Conservation (phyloP, 306 rosid genomes). For the Trifolium fragiferum region DNA sequence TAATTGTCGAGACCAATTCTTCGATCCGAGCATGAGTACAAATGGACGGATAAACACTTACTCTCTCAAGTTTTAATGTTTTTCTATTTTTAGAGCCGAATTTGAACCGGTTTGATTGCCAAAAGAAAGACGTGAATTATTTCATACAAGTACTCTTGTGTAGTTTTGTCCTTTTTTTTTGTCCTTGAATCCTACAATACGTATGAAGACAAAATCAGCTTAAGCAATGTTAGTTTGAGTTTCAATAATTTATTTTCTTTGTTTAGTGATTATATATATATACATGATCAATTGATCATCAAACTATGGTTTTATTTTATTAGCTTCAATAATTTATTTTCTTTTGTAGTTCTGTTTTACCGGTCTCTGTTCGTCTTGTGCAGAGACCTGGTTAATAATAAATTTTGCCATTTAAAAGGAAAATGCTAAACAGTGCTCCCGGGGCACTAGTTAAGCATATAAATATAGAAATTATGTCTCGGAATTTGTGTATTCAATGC, state of each 20-base stretch:
- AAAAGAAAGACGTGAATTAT: background rate
- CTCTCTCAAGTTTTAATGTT: background rate
- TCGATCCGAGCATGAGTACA: background rate
- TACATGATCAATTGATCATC: background rate
- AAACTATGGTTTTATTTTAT: background rate
- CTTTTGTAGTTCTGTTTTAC: too few relatives aligned
- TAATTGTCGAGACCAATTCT: background rate
- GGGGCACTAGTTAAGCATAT: too few relatives aligned
- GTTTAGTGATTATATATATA: background rate
- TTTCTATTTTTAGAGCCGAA: background rate
- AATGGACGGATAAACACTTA: background rate
- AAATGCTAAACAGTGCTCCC: too few relatives aligned
- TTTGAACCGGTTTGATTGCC: too few relatives aligned
- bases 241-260: background rate
- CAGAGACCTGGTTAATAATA: too few relatives aligned
- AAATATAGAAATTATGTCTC: too few relatives aligned
- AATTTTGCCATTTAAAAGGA: too few relatives aligned
- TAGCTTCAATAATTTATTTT: too few relatives aligned
- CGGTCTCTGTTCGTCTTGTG: too few relatives aligned
- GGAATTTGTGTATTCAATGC: too few relatives aligned
- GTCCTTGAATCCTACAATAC: background rate
- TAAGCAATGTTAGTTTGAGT: background rate
- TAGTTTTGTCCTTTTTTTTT: background rate
- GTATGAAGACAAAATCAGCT: background rate
- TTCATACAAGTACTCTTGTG: background rate